Conservation (phyloP, 2,329 filamentous ascomycete species). For the Alternaria triticina region DNA sequence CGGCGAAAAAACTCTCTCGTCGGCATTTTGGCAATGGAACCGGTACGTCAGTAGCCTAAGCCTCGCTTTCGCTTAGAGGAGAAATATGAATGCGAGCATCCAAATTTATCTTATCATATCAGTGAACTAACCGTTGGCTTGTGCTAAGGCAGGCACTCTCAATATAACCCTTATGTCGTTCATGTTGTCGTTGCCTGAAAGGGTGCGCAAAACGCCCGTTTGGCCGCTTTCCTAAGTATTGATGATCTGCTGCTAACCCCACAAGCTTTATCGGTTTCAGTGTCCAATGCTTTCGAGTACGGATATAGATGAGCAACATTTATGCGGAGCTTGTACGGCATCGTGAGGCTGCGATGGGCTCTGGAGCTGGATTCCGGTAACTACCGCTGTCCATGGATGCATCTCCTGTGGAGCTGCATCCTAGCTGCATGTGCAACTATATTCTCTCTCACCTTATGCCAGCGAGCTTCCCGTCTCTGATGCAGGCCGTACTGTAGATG, state of each 20-base stretch:
- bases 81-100: not conserved
- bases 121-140: not conserved
- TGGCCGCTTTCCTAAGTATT: not conserved
- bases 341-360: not conserved
- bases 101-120: not conserved
- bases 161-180: not conserved
- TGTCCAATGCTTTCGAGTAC: not conserved
- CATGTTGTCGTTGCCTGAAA: not conserved
- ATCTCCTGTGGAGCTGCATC: not conserved
- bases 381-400: slow-evolving; percentile 3
- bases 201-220: not conserved
- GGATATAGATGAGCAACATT: not conserved
- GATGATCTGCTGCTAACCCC: not conserved
- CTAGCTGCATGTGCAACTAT: slow-evolving; percentile 5
- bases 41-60: not conserved
- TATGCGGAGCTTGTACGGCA: not conserved
- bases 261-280: not conserved
- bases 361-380: not conserved
- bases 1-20: not conserved
- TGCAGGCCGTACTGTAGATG: slow-evolving; percentile 8
- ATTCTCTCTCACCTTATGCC: slow-evolving; percentile 10
- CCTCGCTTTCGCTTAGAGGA: not conserved
- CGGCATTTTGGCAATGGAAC: not conserved
- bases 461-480: slow-evolving; percentile 8
- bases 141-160: not conserved